These are phyloP conservation scores for Dothistroma pini DNA, from an alignment of 2,329 filamentous ascomycete genomes.

Conservation along the genomic window DNA sequence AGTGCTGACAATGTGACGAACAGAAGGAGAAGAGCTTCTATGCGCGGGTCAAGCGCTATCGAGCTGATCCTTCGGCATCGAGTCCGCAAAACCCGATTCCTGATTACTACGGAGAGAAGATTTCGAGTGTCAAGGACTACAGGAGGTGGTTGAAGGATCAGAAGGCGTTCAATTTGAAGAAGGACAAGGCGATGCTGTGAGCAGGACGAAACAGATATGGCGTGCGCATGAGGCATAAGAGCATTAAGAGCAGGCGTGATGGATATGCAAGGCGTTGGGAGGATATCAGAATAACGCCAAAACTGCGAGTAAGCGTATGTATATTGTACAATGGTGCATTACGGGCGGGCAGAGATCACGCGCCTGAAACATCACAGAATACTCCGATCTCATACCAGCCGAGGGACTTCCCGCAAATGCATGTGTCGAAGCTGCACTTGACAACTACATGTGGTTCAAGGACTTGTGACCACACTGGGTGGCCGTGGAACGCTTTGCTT, in stretches of 20 bases:
- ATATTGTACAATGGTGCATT: slow-evolving; percentile 3
- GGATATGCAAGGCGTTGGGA: slow-evolving; percentile 5
- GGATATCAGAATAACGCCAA: background rate
- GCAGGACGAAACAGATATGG: background rate
- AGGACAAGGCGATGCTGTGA: slow-evolving; percentile 65
- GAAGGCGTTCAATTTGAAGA: slow-evolving; percentile 85
- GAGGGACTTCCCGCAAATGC: no score
- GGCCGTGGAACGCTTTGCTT: no score
- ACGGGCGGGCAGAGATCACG: background rate
- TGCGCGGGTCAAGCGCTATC: slow-evolving; percentile 81
- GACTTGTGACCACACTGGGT: no score
- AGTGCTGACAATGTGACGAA: slow-evolving; percentile 10
- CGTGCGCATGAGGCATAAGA: background rate
- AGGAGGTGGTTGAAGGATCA: slow-evolving; percentile 97
- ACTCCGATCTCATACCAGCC: background rate
- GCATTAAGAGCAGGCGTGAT: slow-evolving; percentile 9
- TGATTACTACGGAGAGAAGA: slow-evolving; percentile 99
- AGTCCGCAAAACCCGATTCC: slow-evolving; percentile 90
- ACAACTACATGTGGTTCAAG: no score
- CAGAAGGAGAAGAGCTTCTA: slow-evolving; percentile 95
- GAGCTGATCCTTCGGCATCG: slow-evolving; percentile 85
- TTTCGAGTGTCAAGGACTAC: slow-evolving; percentile 87
- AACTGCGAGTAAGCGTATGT: background rate
- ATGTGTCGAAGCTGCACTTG: no score
- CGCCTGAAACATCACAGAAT: background rate